These are phyloP conservation scores for Tympanopsis confertula DNA, from an alignment of 2,329 filamentous ascomycete genomes.

Conservation along the genomic window DNA sequence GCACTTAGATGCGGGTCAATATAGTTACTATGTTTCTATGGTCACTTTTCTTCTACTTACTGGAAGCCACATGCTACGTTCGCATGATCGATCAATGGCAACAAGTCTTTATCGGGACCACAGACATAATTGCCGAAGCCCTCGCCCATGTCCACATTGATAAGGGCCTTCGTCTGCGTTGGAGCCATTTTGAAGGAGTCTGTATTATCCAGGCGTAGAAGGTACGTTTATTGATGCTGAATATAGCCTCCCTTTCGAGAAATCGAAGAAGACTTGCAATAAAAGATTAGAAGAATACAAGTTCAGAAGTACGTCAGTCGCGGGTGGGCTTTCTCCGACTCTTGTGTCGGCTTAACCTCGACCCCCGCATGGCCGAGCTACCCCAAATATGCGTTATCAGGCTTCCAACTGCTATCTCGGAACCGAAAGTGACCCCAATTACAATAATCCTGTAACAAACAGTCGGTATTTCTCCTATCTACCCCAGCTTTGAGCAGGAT, in stretches of 20 bases:
- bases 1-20: background rate
- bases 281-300: background rate
- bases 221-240: background rate
- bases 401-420: too few relatives aligned
- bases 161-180: constrained; percentile 35
- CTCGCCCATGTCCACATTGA: constrained; percentile 33
- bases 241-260: background rate
- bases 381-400: too few relatives aligned
- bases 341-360: too few relatives aligned
- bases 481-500: too few relatives aligned
- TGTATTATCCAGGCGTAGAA: too few relatives aligned
- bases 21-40: too few relatives aligned
- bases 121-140: constrained; percentile 28
- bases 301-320: too few relatives aligned
- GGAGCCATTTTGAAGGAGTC: constrained; percentile 24
- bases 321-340: too few relatives aligned
- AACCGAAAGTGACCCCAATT: too few relatives aligned
- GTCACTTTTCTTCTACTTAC: constrained; percentile 8
- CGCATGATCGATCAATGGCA: constrained; percentile 47
- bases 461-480: too few relatives aligned
- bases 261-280: background rate
- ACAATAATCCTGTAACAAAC: too few relatives aligned
- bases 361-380: too few relatives aligned
- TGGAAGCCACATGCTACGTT: constrained; percentile 50
- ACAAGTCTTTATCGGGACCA: constrained; percentile 44